Evolutionary conservation across 2,329 filamentous ascomycete genomes (phyloP).

Genomic region (Aspergillus sp.): DNA sequence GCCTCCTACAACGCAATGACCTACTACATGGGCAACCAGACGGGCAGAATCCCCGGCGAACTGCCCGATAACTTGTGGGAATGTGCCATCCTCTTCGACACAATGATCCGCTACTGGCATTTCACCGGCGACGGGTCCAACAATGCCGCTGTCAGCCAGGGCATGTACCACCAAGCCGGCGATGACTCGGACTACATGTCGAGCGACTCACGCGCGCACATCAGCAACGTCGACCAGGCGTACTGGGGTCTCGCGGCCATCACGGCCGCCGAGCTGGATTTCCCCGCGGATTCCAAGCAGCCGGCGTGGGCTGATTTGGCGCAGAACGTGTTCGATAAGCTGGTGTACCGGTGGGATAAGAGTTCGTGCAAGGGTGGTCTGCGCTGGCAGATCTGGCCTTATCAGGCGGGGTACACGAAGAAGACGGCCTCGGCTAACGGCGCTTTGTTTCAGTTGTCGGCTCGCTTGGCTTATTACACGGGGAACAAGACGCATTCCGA

Average conservation of each 20-base stretch:
- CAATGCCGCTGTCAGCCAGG: slow-evolving; percentile 66
- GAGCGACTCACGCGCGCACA: slow-evolving; percentile 41
- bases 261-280: slow-evolving; percentile 71
- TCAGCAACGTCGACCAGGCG: slow-evolving; percentile 56
- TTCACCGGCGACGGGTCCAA: slow-evolving; percentile 71
- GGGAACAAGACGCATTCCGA: slow-evolving; percentile 30
- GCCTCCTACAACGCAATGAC: slow-evolving; percentile 45
- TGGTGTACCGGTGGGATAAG: slow-evolving; percentile 67
- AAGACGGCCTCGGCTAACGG: slow-evolving; percentile 16
- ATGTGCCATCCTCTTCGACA: slow-evolving; percentile 64
- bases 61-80: slow-evolving; percentile 61
- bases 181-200: slow-evolving; percentile 74
- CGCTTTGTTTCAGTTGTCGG: slow-evolving; percentile 14
- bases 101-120: slow-evolving; percentile 78
- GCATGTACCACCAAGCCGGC: slow-evolving; percentile 70
- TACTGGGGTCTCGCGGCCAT: slow-evolving; percentile 80
- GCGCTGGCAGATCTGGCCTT: slow-evolving; percentile 10
- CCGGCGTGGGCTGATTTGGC: slow-evolving; percentile 72
- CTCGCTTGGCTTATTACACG: slow-evolving; percentile 15
- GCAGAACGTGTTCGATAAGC: slow-evolving; percentile 75
- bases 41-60: slow-evolving; percentile 47
- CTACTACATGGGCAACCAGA: slow-evolving; percentile 49
- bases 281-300: slow-evolving; percentile 64
- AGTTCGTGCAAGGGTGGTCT: slow-evolving; percentile 48
- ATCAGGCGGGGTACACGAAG: slow-evolving; percentile 8